Base-by-base conservation (phyloP, 1,284 basidiomycete genomes). In the Fistulina hepatica region DNA sequence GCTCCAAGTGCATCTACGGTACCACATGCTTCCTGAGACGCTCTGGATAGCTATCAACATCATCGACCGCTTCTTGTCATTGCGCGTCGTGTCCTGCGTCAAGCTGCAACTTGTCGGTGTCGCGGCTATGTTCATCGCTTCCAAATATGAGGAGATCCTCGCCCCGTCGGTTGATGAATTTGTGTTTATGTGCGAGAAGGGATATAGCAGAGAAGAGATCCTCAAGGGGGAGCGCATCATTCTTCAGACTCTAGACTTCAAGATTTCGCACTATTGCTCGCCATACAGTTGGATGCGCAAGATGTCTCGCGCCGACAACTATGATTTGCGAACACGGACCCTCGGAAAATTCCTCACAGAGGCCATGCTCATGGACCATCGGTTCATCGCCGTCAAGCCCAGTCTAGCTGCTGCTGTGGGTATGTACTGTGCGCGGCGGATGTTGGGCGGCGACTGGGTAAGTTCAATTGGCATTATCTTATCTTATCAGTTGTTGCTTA, bases 271-370 rank as follows among this genome's bases (percentile, higher is more conserved):
- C 41, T 99, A 99, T 65, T 98, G 95, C 65, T 95, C 94, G 33
- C 95, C 95, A 2, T 98, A 98, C 67, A 93, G 88, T 56, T 98
- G 95, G 95, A 92, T 98, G 68, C 80, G 95, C 47, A 82, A 84
- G 52, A 98, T 99, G 60, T 94, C 89, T 68, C 97, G 94, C 61
- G 95, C 95, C 20, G 95, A 99, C 64, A 89, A 97, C 61, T 99
- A 98, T 58, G 92, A 98, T 57, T 83, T 98, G 51, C 94, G 97
- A 59, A 98, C 94, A 5, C 71, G 95, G 43, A 99, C 95, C 9
- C 66, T 99, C 40, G 84, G 88, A 69, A 99, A 99, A 62, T 98
- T 97, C 70, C 64, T 98, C 56, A 94, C 93, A 55, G 95, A 99
- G 62, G 86, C 95, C 33, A 95, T 92, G 6, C 68, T 98, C 37